A percentile compares a stretch with the other conserved stretches of the same genome.
Evolutionary conservation across 441 rosid genomes (phyloP).

Genomic region (Melastoma candidum): DNA sequence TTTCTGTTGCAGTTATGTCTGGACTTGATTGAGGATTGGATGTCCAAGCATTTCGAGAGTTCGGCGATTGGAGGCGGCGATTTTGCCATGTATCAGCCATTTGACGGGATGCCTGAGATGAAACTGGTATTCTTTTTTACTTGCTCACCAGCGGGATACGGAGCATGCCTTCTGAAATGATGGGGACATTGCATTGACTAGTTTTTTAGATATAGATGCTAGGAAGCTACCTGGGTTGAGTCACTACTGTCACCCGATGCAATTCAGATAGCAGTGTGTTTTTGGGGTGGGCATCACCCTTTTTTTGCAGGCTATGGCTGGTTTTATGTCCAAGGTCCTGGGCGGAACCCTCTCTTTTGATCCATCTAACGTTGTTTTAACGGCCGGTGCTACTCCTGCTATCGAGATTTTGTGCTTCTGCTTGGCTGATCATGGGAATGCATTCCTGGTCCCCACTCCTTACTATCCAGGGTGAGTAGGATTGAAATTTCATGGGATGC

Average conservation of each 20-base stretch:
- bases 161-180: no score
- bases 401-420: slow-evolving; percentile 74
- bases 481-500: slow-evolving; percentile 1
- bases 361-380: slow-evolving; percentile 55
- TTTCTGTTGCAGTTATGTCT: slow-evolving; percentile 35
- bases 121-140: slow-evolving; percentile 44
- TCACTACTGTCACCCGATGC: no score
- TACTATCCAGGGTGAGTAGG: slow-evolving; percentile 62
- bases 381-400: slow-evolving; percentile 76
- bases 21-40: slow-evolving; percentile 61
- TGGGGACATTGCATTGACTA: no score
- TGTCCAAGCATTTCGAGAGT: slow-evolving; percentile 35
- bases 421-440: slow-evolving; percentile 86
- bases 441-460: slow-evolving; percentile 76
- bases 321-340: slow-evolving; percentile 61
- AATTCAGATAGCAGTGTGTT: no score
- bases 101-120: slow-evolving; percentile 54
- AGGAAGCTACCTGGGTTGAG: no score
- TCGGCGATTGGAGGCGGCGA: slow-evolving; percentile 21
- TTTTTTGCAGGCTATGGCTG: slow-evolving; percentile 57
- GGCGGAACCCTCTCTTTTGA: slow-evolving; percentile 44
- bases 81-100: slow-evolving; percentile 61
- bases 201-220: no score
- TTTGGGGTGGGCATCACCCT: not conserved
- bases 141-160: no score